Base-by-base conservation (phyloP, 805 yeast species). In the Brettanomyces nanus region DNA sequence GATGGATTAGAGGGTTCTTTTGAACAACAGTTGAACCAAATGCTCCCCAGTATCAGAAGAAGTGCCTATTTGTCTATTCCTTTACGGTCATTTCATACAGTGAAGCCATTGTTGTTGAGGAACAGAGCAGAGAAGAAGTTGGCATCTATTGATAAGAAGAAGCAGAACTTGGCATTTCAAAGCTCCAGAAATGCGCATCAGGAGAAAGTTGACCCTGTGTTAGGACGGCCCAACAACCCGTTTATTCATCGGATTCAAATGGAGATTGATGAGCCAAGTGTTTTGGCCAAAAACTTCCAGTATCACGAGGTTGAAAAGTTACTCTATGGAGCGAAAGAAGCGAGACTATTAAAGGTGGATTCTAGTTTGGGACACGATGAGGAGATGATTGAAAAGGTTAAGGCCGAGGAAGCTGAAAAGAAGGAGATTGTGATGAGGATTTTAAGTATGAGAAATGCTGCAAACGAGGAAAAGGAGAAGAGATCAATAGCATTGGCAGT, bases 141-240 rank as follows among this genome's bases (percentile, higher is more conserved):
- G 3, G 36, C 33, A 18, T 35, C 47, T 14, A 37, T 40, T n/a
- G 51, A 48, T 31, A 55, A 46, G 44, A 54, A 49, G 48, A 57
- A 49, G 43, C 40, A 42, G 27, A 65, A 53, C 31, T 67, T 44
- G 19, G 51, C 56, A 7, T 38, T 45, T 15, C 52, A 49, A 34
- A 25, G 38, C 4, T 32, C 48, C 6, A 37, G 39, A 19, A 40
- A 40, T 22, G 43, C 40, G 20, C 42, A 40, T 7, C 40, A 41
- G 23, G 70, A 63, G 36, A 58, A 62, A 38, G 71, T 83, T 22
- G 97, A 89, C 59, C 97, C 97, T 1, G 95, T 89, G 4, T 68
- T 87, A 38, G 97, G 97, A 7, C 69, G 68, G 39, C 61, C 75
- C 4, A 62, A 71, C 36, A 77, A 77, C 42, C 77, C 83, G 6